Percentiles rank a stretch among this genome's conserved stretches.
phyloP scores from a whole-genome alignment of 129 eudicot species.

The Artemisia tridentata region DNA sequence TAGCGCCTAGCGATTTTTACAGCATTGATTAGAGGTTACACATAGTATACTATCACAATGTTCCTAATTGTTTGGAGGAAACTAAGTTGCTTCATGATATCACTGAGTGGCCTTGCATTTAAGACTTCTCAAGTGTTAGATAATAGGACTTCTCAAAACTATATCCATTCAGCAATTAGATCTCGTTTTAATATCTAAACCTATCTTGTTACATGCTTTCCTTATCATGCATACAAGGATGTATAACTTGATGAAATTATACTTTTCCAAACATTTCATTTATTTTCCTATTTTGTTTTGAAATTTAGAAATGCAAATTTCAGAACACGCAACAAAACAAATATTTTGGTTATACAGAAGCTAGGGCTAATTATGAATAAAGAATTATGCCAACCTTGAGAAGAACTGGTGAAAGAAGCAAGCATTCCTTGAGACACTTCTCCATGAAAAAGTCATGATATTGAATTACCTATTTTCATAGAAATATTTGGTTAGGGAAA shows the following conservation, averaged over 20 bases:
- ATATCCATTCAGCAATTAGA: background rate
- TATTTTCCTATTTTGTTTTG: background rate
- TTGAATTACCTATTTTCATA: slow-evolving; percentile 69
- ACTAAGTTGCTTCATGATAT: too few species aligned
- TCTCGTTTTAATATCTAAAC: background rate
- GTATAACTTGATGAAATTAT: background rate
- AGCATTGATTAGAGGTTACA: too few species aligned
- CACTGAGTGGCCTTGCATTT: too few species aligned
- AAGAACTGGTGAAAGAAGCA: slow-evolving; percentile 89
- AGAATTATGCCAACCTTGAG: slow-evolving; percentile 57
- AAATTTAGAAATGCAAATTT: slow-evolving; percentile 5
- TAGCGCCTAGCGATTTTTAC: too few species aligned
- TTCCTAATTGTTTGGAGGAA: too few species aligned
- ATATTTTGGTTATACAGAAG: background rate
- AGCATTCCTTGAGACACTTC: slow-evolving; percentile 93
- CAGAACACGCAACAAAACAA: background rate
- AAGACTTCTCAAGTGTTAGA: background rate
- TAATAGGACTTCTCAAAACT: background rate
- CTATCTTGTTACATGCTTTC: background rate
- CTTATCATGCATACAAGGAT: background rate
- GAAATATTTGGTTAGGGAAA: slow-evolving; percentile 5
- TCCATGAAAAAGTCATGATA: slow-evolving; percentile 90
- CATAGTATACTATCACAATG: too few species aligned
- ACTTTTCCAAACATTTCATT: background rate
- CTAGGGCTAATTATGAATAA: slow-evolving; percentile 9